Percentiles rank a stretch among this genome's conserved stretches.
Conservation (phyloP, 768 basidiomycete species). For the Boletus tomentosulus region DNA sequence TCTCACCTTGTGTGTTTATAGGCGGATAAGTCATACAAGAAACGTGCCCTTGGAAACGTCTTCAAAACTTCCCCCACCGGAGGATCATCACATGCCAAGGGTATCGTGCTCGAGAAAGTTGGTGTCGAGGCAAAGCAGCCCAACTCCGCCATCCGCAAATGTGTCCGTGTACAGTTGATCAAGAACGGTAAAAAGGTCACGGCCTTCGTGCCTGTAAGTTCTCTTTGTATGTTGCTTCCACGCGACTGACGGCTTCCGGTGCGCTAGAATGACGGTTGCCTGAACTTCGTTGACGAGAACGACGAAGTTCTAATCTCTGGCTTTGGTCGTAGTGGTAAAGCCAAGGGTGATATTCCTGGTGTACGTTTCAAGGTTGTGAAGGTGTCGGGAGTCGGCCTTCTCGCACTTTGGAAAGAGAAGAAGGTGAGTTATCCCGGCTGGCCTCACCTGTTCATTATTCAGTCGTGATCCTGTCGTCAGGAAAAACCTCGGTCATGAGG, state of each 20-base stretch:
- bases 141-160: constrained; percentile 99
- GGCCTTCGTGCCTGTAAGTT: constrained; percentile 94
- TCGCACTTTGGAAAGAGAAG: constrained; percentile 99
- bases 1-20: constrained; percentile 31
- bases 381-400: constrained; percentile 97
- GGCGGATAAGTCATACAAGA: constrained; percentile 99
- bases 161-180: constrained; percentile 99
- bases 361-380: constrained; percentile 99
- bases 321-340: constrained; percentile 99
- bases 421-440: constrained; percentile 55
- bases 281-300: constrained; percentile 99
- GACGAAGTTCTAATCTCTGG: constrained; percentile 99
- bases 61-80: constrained; percentile 99
- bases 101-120: constrained; percentile 99
- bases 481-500: constrained; percentile 69
- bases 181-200: constrained; percentile 99
- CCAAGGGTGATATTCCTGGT: constrained; percentile 99
- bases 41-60: constrained; percentile 97
- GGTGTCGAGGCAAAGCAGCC: constrained; percentile 99
- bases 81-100: constrained; percentile 99
- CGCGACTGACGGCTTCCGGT: constrained; percentile 5
- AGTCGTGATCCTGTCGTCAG: constrained; percentile 30
- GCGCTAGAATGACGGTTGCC: constrained; percentile 86
- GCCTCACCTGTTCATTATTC: background rate
- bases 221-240: background rate